These are phyloP conservation scores for Rhododendron vialii DNA, from an alignment of 148 eudicot genomes.

Conservation along the genomic window DNA sequence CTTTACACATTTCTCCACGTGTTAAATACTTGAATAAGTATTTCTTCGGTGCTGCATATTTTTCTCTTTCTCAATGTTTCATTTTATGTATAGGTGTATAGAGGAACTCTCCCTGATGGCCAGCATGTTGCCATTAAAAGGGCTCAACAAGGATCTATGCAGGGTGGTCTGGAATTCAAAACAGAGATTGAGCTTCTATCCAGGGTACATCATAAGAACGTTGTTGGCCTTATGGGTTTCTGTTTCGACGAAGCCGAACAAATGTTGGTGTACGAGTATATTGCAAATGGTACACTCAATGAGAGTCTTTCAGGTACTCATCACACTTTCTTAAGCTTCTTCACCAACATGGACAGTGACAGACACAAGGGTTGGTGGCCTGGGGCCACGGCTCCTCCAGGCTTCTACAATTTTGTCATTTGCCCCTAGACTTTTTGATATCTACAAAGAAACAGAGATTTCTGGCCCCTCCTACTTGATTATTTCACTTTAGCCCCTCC, in stretches of 20 bases:
- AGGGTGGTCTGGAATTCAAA: conserved; percentile 60
- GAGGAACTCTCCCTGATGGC: conserved; percentile 39
- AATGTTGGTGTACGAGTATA: conserved; percentile 55
- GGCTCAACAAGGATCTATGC: conserved; percentile 58
- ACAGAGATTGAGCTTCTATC: conserved; percentile 64
- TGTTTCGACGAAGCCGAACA: conserved; percentile 56
- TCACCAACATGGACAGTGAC: background rate
- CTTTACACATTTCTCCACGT: background rate
- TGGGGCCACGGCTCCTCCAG: background rate
- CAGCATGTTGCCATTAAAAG: conserved; percentile 55
- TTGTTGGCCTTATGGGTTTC: conserved; percentile 55
- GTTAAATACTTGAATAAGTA: background rate
- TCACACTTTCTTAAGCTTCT: background rate
- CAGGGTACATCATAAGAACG: conserved; percentile 67
- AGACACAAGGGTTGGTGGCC: background rate
- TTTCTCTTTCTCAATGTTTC: conserved; percentile 7
- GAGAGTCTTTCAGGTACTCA: conserved; percentile 50
- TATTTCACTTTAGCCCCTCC: background rate
- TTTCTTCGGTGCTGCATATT: background rate
- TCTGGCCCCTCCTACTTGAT: background rate
- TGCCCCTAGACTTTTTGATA: background rate
- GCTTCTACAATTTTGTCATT: background rate
- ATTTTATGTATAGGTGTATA: conserved; percentile 31
- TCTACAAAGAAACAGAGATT: background rate
- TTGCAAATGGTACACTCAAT: conserved; percentile 53